phyloP scores from a whole-genome alignment of 2,329 filamentous ascomycete species.

The Aspergillus pseudoterreus region DNA sequence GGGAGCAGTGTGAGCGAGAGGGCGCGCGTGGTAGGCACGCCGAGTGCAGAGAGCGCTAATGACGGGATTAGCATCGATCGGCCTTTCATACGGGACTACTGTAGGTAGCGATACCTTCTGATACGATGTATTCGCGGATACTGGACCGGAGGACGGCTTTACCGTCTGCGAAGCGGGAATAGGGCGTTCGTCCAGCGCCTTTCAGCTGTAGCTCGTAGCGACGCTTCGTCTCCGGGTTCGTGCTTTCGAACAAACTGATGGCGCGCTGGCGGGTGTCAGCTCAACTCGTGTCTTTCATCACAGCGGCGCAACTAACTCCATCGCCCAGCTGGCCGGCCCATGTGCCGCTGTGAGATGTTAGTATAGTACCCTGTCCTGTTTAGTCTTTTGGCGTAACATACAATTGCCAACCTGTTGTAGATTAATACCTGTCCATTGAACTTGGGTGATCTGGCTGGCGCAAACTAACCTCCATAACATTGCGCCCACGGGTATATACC shows the following conservation, averaged over 20 bases:
- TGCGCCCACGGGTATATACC: constrained; percentile 98
- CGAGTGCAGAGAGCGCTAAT: constrained; percentile 68
- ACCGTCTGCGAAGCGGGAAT: constrained; percentile 93
- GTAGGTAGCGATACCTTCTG: constrained; percentile 56
- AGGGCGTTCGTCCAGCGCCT: constrained; percentile 87
- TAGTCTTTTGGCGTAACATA: constrained; percentile 22
- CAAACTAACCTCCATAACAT: constrained; percentile 79
- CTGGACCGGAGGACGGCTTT: constrained; percentile 89
- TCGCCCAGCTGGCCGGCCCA: constrained; percentile 97
- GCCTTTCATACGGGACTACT: not conserved
- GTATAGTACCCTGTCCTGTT: constrained; percentile 18
- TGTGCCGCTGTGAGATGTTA: constrained; percentile 58
- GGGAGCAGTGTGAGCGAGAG: constrained; percentile 76
- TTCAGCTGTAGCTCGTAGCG: constrained; percentile 93
- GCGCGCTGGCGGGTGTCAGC: constrained; percentile 52
- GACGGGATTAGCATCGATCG: not conserved
- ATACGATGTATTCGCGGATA: constrained; percentile 91
- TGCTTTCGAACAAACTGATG: constrained; percentile 89
- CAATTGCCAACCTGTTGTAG: constrained; percentile 47
- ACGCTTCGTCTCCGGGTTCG: constrained; percentile 65
- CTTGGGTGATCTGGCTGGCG: constrained; percentile 34
- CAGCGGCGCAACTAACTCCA: constrained; percentile 47
- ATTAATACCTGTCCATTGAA: constrained; percentile 12
- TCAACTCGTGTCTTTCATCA: not conserved
- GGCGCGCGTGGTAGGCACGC: constrained; percentile 82